Evolutionary conservation across 2,329 filamentous ascomycete species (phyloP), one percentile per base, ranked within the genome.

Genomic region (Colletotrichum australisinense): DNA sequence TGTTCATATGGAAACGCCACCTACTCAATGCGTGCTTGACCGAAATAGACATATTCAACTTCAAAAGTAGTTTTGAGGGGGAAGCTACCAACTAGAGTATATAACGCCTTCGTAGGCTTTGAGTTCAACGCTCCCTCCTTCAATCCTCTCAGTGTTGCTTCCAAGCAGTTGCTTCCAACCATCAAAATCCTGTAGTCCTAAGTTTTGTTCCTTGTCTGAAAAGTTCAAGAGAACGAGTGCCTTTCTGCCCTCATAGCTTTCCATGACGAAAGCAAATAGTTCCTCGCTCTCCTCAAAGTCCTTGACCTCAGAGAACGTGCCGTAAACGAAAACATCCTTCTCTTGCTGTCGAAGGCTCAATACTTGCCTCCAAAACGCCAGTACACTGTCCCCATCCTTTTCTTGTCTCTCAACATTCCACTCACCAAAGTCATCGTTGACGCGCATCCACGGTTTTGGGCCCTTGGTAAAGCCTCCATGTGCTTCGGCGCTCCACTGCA

Each of bases 401-500:
- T 22, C 42, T 49, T 49, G 42, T 22, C 19, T 19, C 19, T 49
- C 42, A 49, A 49, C 42, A 11, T 49, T 49, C 42, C 42, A 49
- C 19, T 49, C 42, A 8, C 19, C 42, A 46, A 46, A 78, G 16
- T 79, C 76, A 2, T 79, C 76, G 19, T 81, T 78, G 3, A 78
- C 66, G 0, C 74, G 65, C 78, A 81, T 81, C 79, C 79, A 81
- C 1, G 78, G 76, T 2, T 70, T 74, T 3, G 22, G 4, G 0
- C 62, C 69, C 0, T 62, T 6, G 1, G 77, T 75, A 22, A 81
- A 81, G 0, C 91, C 91, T 0, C 86, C 88, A 73, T 90, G 83
- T 0, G 82, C 76, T 0, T 82, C 79, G 0, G 80, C 81, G 60
- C 81, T 84, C 91, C 90, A 92, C 66, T 90, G 88, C 80, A 81